Base-by-base conservation (phyloP, 306 rosid species). In the Carpinus fangiana region DNA sequence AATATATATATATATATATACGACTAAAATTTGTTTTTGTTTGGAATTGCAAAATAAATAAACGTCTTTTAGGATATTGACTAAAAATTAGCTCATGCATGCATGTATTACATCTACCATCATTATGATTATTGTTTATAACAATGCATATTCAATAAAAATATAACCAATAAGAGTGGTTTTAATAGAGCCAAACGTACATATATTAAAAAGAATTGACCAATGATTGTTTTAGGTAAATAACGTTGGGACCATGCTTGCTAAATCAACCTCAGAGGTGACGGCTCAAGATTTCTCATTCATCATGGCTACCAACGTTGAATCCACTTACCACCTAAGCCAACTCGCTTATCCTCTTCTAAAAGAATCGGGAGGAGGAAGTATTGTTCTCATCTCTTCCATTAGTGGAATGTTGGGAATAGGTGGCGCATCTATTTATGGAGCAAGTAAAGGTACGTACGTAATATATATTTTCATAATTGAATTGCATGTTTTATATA, bases 361-460 rank as follows among this genome's bases (percentile, higher is more conserved):
- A 23, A 65, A 65, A 10, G 71, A 23, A 8, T 65, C 48, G 6
- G 50, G 71, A 14, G 26, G 21, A 5, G 85, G 87, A 61, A 73
- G 87, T 61, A 53, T 80, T 7, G 80, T 84, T 18, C 80, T 80
- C 74, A 61, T 77, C 26, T 84, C 87, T 59, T 84, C 87, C 1
- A 84, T 84, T 50, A 70, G 77, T 2, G 74, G 84, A 45, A 55
- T 80, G 18, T 80, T 80, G 70, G 80, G 84, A 26, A 21, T 84
- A 34, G 77, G 73, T 61, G 41, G 73, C 61, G 70, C 73, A 84
- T 76, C 87, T 16, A 68, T 80, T 73, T 84, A 57, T 18, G 82
- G 79, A 60, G 80, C 84, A 46, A 81, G 80, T 50, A 84, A 84
- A 84, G 87, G 87, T 73, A 21, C 34, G 34, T 31, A 23, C 26